phyloP scores from a whole-genome alignment of 192 early-diverging fungal genomes.

The Linnemannia elongata region DNA sequence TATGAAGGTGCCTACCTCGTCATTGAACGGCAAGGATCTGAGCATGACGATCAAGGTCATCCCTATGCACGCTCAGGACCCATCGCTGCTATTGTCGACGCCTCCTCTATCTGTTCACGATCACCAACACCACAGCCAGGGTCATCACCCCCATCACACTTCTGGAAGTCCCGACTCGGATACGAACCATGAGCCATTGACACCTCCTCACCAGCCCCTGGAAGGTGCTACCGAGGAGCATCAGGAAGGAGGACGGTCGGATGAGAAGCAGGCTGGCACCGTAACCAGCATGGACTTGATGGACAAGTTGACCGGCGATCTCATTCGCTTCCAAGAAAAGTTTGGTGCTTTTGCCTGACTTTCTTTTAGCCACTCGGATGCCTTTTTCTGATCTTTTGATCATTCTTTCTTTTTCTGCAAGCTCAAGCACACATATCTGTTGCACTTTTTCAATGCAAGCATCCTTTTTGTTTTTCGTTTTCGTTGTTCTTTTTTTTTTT shows the following conservation, averaged over 20 bases:
- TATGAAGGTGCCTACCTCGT: slow-evolving; percentile 7
- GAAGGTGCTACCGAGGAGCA: background rate
- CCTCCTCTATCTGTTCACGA: slow-evolving; percentile 52
- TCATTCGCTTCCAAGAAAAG: slow-evolving; percentile 66
- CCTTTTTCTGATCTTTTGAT: slow-evolving; percentile 1
- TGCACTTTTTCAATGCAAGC: background rate
- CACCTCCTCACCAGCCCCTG: slow-evolving; percentile 46
- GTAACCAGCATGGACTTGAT: slow-evolving; percentile 61
- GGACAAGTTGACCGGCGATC: slow-evolving; percentile 64
- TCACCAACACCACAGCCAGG: slow-evolving; percentile 19
- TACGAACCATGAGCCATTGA: slow-evolving; percentile 38
- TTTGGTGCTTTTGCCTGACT: slow-evolving; percentile 47
- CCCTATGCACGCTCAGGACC: background rate
- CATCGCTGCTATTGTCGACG: slow-evolving; percentile 28
- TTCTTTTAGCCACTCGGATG: background rate
- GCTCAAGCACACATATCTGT: background rate
- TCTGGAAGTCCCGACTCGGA: slow-evolving; percentile 23
- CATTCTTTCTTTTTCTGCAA: background rate
- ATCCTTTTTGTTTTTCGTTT: background rate
- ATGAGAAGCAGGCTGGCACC: background rate
- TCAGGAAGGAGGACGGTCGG: background rate
- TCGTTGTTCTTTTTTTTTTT: background rate
- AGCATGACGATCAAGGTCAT: slow-evolving; percentile 50
- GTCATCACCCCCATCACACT: slow-evolving; percentile 9
- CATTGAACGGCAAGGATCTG: background rate